These are phyloP conservation scores for Neocucurbitaria cava DNA, from an alignment of 2,329 filamentous ascomycete genomes.

Conservation along the genomic window DNA sequence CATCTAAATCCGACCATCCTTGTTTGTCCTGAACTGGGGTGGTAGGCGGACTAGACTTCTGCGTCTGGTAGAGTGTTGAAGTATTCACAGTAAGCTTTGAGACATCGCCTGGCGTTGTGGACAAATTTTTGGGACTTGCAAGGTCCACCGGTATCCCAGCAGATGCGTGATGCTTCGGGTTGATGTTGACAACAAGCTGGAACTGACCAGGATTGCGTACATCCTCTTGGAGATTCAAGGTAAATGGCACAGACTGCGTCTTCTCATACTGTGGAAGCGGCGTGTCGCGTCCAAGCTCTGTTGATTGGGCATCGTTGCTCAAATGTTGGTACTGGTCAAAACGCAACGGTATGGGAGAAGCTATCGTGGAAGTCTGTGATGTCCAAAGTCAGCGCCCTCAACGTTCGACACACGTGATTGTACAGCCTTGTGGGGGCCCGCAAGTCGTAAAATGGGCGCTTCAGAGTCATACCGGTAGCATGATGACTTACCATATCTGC, in stretches of 20 bases:
- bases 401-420: background rate
- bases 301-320: constrained; percentile 19
- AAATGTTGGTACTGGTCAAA: constrained; percentile 8
- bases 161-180: constrained; percentile 16
- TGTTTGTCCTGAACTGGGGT: constrained; percentile 34
- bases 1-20: constrained; percentile 38
- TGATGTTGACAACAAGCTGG: constrained; percentile 39
- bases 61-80: constrained; percentile 24
- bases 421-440: constrained; percentile 11
- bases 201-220: constrained; percentile 39
- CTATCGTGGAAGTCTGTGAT: constrained; percentile 31
- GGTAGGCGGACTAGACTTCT: constrained; percentile 31
- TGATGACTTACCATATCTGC: constrained; percentile 27
- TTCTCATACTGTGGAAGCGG: constrained; percentile 39
- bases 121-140: constrained; percentile 16
- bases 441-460: background rate
- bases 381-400: constrained; percentile 6
- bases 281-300: constrained; percentile 29
- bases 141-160: constrained; percentile 10
- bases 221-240: constrained; percentile 40
- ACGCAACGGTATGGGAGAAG: constrained; percentile 25
- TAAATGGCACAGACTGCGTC: constrained; percentile 35
- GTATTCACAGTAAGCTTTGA: constrained; percentile 23
- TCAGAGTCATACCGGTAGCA: background rate
- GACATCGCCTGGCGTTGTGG: constrained; percentile 17